A percentile compares a stretch with the other conserved stretches of the same genome.
These are phyloP conservation scores for Umbelopsis vinacea DNA, from an alignment of 192 early-diverging fungal genomes.

Conservation along the genomic window DNA sequence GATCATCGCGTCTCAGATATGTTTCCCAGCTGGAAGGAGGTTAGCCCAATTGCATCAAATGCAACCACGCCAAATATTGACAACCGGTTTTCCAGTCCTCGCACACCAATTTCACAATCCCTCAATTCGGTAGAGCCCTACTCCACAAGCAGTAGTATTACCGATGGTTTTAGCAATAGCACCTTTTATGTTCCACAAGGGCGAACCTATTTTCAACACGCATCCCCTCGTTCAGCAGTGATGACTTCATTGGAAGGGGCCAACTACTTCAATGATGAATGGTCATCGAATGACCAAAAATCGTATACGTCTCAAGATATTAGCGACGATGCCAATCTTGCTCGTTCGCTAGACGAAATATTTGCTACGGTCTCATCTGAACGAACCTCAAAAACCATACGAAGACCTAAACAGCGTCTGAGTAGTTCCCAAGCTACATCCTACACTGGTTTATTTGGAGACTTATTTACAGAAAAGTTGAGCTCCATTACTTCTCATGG, in stretches of 20 bases:
- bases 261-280: neutral
- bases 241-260: neutral
- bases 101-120: too few relatives aligned
- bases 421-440: neutral
- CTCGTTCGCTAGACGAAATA: constrained; percentile 56
- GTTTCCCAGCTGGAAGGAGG: too few relatives aligned
- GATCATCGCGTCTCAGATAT: neutral
- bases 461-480: neutral
- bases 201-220: too few relatives aligned
- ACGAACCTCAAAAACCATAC: neutral
- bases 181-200: too few relatives aligned
- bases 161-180: neutral
- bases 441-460: neutral
- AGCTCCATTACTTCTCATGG: neutral
- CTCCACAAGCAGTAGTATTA: constrained; percentile 5
- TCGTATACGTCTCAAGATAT: neutral
- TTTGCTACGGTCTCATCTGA: constrained; percentile 48
- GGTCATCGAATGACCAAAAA: neutral
- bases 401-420: neutral
- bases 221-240: neutral
- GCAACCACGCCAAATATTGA: too few relatives aligned
- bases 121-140: neutral
- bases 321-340: constrained; percentile 38
- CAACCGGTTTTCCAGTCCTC: too few relatives aligned
- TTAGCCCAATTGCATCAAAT: too few relatives aligned